These are phyloP conservation scores for Colletotrichum acutatum DNA, from an alignment of 2,329 filamentous ascomycete species.

Conservation along the genomic window DNA sequence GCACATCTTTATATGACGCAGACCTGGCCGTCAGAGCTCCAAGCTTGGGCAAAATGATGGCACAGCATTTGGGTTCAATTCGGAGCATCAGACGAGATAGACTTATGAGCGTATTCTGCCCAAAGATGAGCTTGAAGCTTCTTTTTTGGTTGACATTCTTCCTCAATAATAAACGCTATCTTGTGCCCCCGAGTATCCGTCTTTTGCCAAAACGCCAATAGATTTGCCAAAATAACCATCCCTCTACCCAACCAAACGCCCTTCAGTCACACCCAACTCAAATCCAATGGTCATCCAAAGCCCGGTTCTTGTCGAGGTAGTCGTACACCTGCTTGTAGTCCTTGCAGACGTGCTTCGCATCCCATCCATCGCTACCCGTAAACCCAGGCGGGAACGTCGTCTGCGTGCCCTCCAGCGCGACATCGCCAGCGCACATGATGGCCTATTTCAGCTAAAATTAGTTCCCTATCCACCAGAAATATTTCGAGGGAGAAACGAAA, in stretches of 20 bases:
- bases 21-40: background rate
- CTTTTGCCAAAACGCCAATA: background rate
- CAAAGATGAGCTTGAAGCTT: background rate
- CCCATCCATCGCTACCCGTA: constrained; percentile 54
- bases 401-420: constrained; percentile 50
- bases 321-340: constrained; percentile 48
- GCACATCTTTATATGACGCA: background rate
- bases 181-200: background rate
- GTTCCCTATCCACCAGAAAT: background rate
- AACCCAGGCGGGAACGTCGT: constrained; percentile 51
- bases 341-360: constrained; percentile 54
- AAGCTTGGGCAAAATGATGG: background rate
- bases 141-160: background rate
- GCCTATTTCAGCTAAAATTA: constrained; percentile 33
- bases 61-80: background rate
- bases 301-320: constrained; percentile 48
- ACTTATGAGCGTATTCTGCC: background rate
- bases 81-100: background rate
- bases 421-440: constrained; percentile 47
- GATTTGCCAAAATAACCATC: background rate
- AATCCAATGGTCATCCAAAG: constrained; percentile 50
- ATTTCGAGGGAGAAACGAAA: background rate
- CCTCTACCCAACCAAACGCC: background rate
- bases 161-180: background rate
- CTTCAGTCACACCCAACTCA: constrained; percentile 35